Percentiles rank a stretch among this genome's conserved stretches.
These are phyloP conservation scores for Trichoderma hamatum DNA, from an alignment of 2,329 filamentous ascomycete genomes.

Conservation along the genomic window DNA sequence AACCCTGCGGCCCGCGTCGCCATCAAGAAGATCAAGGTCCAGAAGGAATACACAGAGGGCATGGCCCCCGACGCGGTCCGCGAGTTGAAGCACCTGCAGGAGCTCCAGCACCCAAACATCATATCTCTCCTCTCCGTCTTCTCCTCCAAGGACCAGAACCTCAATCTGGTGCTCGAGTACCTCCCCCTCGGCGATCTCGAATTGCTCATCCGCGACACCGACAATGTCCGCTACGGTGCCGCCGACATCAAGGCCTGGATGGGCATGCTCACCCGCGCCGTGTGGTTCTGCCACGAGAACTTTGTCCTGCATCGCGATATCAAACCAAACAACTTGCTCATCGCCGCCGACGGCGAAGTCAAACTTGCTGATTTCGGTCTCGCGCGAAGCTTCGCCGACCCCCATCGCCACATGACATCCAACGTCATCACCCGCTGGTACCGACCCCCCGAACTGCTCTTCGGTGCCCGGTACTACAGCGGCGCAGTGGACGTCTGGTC, in stretches of 20 bases:
- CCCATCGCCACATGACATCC: slow-evolving; percentile 84
- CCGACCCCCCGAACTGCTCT: slow-evolving; percentile 89
- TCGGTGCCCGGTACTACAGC: slow-evolving; percentile 84
- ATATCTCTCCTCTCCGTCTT: slow-evolving; percentile 92
- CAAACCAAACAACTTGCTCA: slow-evolving; percentile 97
- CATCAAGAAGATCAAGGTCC: slow-evolving; percentile 90
- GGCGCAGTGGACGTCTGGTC: slow-evolving; percentile 95
- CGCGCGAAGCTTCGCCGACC: slow-evolving; percentile 85
- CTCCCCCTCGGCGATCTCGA: slow-evolving; percentile 93
- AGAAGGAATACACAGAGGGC: slow-evolving; percentile 84
- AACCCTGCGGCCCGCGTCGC: slow-evolving; percentile 78
- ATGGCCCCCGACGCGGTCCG: slow-evolving; percentile 93
- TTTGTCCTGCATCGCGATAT: slow-evolving; percentile 95
- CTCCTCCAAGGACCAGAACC: slow-evolving; percentile 92
- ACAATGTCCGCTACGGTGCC: slow-evolving; percentile 76
- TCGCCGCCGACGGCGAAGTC: slow-evolving; percentile 88
- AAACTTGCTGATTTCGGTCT: slow-evolving; percentile 98
- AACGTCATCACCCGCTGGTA: slow-evolving; percentile 98
- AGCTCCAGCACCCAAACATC: slow-evolving; percentile 93
- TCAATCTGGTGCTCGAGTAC: slow-evolving; percentile 94
- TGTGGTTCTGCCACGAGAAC: slow-evolving; percentile 97
- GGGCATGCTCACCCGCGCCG: slow-evolving; percentile 89
- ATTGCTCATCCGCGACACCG: slow-evolving; percentile 86
- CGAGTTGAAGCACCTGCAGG: slow-evolving; percentile 93
- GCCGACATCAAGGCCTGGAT: slow-evolving; percentile 98